phyloP scores from a whole-genome alignment of 768 basidiomycete genomes.

The Tylopilus vinaceipallidus region DNA sequence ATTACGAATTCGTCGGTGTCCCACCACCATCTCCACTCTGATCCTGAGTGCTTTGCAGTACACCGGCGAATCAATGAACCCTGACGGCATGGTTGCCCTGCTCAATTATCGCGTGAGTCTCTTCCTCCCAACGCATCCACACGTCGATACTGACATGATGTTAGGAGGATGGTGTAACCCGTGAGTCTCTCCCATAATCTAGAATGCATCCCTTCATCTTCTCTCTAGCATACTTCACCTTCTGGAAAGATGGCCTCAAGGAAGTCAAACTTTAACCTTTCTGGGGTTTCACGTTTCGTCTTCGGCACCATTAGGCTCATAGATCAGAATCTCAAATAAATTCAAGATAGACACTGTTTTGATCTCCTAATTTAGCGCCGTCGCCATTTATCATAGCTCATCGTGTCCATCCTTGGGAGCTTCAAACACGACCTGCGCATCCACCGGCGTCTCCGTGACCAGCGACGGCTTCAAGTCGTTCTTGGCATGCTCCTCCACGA shows the following conservation, averaged over 20 bases:
- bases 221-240: slow-evolving; percentile 76
- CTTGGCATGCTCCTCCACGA: slow-evolving; percentile 78
- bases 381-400: slow-evolving; percentile 24
- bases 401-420: slow-evolving; percentile 27
- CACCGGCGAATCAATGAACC: slow-evolving; percentile 71
- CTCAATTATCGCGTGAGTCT: slow-evolving; percentile 84
- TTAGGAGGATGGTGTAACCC: slow-evolving; percentile 77
- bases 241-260: slow-evolving; percentile 96
- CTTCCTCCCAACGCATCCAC: not conserved
- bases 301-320: slow-evolving; percentile 3
- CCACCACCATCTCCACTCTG: no score
- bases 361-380: slow-evolving; percentile 16
- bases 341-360: slow-evolving; percentile 22
- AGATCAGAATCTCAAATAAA: slow-evolving; percentile 17
- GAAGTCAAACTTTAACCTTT: slow-evolving; percentile 59
- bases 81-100: slow-evolving; percentile 92
- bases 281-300: not conserved
- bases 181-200: slow-evolving; percentile 43
- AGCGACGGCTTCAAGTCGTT: slow-evolving; percentile 55
- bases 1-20: slow-evolving; percentile 83
- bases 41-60: slow-evolving; percentile 43
- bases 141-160: slow-evolving; percentile 10
- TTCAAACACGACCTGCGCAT: slow-evolving; percentile 26
- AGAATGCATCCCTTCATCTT: no score
- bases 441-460: slow-evolving; percentile 20